Evolutionary conservation across 441 rosid genomes (phyloP), one percentile per base, ranked within the genome.

Genomic region (Populus hybrid): DNA sequence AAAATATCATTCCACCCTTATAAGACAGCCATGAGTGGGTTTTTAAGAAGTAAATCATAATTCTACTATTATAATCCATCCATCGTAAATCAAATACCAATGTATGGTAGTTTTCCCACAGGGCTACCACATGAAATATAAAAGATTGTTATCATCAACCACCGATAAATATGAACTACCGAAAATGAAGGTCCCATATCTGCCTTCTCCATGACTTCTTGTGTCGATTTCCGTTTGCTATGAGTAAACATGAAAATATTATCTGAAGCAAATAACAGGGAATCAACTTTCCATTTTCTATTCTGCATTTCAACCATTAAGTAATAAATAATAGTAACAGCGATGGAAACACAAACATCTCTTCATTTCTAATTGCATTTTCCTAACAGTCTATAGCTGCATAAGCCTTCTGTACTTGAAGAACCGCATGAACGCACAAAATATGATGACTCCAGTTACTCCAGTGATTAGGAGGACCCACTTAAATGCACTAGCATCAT

Each of bases 381-480:
- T 30, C 32, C 32, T 77, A 30, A 1, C n/a, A 2, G 32, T 64
- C 87, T 86, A 93, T 63, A 93, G 90, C 4, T 95, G 94, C 97
- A 96, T 94, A 23, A 96, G 94, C 79, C 99, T 91, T 87, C 95
- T 83, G 71, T 88, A 86, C 84, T 91, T 96, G 93, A 93, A 96
- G 90, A 93, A 94, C 91, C 94, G 93, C 46, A 93, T 84, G 50
- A 96, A 94, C 76, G 95, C 91, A 67, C 81, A 83, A 80, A 96
- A 94, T 82, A 94, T 89, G 78, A 81, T 70, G 64, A 92, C 4
- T 32, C 97, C 96, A 74, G 78, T 65, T 16, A 85, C 74, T 77
- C 95, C 99, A 11, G 97, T 96, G 4, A 96, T 81, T 24, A 88
- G 7, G 59, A 95, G 94, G 8, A 94, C 99, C 99, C 99, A 94